Conservation (phyloP, 495 filamentous ascomycete genomes). For the Aspergillus asperescens region DNA sequence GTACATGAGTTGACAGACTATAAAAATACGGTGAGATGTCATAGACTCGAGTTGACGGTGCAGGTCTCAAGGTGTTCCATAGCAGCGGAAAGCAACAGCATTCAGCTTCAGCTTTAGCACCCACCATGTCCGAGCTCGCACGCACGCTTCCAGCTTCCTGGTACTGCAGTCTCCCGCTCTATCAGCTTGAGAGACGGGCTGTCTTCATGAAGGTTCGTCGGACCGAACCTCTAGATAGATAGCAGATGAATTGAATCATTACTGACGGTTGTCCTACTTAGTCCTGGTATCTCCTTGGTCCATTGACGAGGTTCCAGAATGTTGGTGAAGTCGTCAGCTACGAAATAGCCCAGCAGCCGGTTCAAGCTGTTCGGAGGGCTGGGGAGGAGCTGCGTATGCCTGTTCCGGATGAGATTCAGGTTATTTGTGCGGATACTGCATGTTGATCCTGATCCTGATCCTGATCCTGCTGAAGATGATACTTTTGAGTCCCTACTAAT, state of each 20-base stretch:
- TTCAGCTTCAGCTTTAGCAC: too few species aligned
- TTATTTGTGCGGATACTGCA: conserved; percentile 38
- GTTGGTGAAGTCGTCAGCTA: conserved; percentile 45
- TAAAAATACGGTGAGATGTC: conserved; percentile 4
- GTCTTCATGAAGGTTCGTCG: conserved; percentile 48
- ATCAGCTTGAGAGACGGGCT: conserved; percentile 50
- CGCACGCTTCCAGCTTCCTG: conserved; percentile 42
- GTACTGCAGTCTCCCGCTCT: conserved; percentile 40
- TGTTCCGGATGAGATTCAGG: conserved; percentile 32
- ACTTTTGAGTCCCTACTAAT: too few species aligned
- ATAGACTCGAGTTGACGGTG: background rate
- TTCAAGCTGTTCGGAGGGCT: conserved; percentile 40
- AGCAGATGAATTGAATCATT: too few species aligned
- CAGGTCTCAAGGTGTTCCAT: too few species aligned
- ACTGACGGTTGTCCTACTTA: conserved; percentile 22
- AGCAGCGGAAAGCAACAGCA: too few species aligned
- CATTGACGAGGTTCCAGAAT: conserved; percentile 48
- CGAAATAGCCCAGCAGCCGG: conserved; percentile 50
- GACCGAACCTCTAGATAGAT: too few species aligned
- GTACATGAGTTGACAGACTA: background rate
- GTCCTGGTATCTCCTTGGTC: conserved; percentile 62
- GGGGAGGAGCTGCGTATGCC: conserved; percentile 30
- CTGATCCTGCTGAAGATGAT: too few species aligned
- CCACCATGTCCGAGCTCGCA: conserved; percentile 34
- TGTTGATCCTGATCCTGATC: background rate